Percentiles rank a stretch among this genome's conserved stretches.
phyloP scores from a whole-genome alignment of 805 yeast genomes.

The Yarrowia sp. region DNA sequence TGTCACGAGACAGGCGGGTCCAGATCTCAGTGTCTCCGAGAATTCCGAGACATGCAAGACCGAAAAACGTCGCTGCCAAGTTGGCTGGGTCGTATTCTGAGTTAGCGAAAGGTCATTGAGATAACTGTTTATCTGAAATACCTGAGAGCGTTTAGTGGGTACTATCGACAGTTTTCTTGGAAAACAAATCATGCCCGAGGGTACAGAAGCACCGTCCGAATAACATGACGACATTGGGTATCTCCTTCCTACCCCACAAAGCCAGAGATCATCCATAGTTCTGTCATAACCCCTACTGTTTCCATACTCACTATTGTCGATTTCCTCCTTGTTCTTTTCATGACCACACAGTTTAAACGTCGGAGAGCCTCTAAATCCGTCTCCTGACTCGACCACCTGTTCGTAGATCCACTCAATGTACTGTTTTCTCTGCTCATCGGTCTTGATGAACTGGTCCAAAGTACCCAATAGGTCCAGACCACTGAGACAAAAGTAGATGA shows the following conservation, averaged over 20 bases:
- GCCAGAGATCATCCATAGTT: too few relatives aligned
- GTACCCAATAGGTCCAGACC: conserved; percentile 61
- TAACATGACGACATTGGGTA: too few relatives aligned
- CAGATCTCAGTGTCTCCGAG: conserved; percentile 55
- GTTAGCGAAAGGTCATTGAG: too few relatives aligned
- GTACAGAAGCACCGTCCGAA: too few relatives aligned
- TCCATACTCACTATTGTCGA: conserved; percentile 2
- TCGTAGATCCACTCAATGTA: conserved; percentile 56
- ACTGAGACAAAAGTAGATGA: conserved; percentile 72
- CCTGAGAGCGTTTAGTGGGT: too few relatives aligned
- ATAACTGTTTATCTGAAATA: too few relatives aligned
- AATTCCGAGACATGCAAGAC: conserved; percentile 63
- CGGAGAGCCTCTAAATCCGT: conserved; percentile 67
- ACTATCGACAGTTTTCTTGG: too few relatives aligned
- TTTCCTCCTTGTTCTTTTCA: not conserved
- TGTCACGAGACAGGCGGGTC: conserved; percentile 51
- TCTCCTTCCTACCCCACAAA: too few relatives aligned
- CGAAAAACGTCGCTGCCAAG: conserved; percentile 79
- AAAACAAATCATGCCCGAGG: too few relatives aligned
- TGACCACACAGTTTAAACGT: conserved; percentile 50
- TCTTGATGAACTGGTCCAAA: conserved; percentile 48
- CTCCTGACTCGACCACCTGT: conserved; percentile 54
- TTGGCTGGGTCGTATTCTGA: conserved; percentile 64
- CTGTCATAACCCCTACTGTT: too few relatives aligned
- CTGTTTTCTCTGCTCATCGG: conserved; percentile 46